phyloP scores from a whole-genome alignment of 2,329 filamentous ascomycete genomes.

The Cercospora sp. region DNA sequence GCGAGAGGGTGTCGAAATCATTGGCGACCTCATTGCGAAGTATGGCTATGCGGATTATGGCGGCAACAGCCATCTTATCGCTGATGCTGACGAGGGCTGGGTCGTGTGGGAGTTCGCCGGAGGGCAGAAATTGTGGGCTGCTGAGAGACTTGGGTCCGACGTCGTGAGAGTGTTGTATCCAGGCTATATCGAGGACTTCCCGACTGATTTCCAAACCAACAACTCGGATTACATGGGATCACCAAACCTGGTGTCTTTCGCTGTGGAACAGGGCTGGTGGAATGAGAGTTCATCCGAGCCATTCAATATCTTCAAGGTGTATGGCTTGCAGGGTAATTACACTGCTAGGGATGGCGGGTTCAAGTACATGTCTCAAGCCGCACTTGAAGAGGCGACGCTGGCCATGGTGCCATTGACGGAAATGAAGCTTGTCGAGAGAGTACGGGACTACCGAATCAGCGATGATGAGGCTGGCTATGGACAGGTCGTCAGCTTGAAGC shows the following conservation, averaged over 20 bases:
- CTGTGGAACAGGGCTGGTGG: slow-evolving; percentile 41
- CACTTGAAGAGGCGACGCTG: slow-evolving; percentile 39
- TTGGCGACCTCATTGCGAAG: slow-evolving; percentile 43
- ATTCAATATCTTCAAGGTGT: slow-evolving; percentile 43
- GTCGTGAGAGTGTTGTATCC: slow-evolving; percentile 40
- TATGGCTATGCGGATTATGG: slow-evolving; percentile 48
- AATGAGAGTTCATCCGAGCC: slow-evolving; percentile 36
- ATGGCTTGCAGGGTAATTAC: slow-evolving; percentile 36
- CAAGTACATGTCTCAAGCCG: slow-evolving; percentile 43
- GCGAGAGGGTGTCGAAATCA: slow-evolving; percentile 46
- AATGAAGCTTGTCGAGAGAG: slow-evolving; percentile 47
- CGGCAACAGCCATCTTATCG: slow-evolving; percentile 48
- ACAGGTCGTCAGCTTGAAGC: slow-evolving; percentile 37
- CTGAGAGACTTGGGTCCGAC: slow-evolving; percentile 37
- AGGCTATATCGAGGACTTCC: slow-evolving; percentile 42
- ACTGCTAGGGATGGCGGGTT: slow-evolving; percentile 40
- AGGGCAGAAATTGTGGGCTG: slow-evolving; percentile 40
- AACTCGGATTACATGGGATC: slow-evolving; percentile 38
- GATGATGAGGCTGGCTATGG: slow-evolving; percentile 43
- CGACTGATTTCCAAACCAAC: slow-evolving; percentile 34
- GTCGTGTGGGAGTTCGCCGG: slow-evolving; percentile 41
- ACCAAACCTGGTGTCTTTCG: slow-evolving; percentile 40
- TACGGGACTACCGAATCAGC: slow-evolving; percentile 40
- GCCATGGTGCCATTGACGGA: slow-evolving; percentile 54
- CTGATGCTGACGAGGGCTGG: slow-evolving; percentile 42